These are phyloP conservation scores for Selaginella moellendorffii DNA, from an alignment of 75 land plant genomes.

Conservation along the genomic window DNA sequence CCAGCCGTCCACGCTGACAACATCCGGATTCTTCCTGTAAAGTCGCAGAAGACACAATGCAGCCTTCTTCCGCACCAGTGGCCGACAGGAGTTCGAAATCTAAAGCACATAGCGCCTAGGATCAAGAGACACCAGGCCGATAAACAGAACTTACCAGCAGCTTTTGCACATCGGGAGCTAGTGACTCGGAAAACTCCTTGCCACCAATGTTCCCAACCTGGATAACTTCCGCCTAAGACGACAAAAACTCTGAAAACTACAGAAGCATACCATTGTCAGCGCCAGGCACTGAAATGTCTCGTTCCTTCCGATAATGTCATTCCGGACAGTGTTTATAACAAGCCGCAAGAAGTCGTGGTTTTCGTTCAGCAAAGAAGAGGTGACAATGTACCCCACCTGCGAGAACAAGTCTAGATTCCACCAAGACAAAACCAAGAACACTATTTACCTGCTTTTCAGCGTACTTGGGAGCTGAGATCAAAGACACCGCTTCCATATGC, in stretches of 20 bases:
- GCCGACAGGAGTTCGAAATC: conserved; percentile 89
- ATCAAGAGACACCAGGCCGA: not conserved
- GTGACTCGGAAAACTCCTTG: conserved; percentile 89
- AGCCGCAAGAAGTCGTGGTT: conserved; percentile 93
- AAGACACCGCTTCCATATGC: conserved; percentile 91
- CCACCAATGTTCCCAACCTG: conserved; percentile 99
- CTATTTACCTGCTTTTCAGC: conserved; percentile 86
- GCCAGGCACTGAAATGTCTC: conserved; percentile 97
- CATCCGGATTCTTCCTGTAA: conserved; percentile 93
- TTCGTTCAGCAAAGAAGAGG: conserved; percentile 91
- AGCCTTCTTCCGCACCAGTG: conserved; percentile 93
- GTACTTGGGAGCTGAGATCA: conserved; percentile 97
- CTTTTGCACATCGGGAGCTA: conserved; percentile 96
- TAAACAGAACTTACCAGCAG: conserved; percentile 51
- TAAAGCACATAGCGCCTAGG: conserved; percentile 15
- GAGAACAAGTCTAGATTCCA: conserved; percentile 1
- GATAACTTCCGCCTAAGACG: not conserved
- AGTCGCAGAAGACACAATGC: conserved; percentile 88
- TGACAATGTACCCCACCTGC: conserved; percentile 98
- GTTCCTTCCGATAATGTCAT: conserved; percentile 97
- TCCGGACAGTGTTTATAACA: conserved; percentile 92
- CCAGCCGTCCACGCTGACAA: conserved; percentile 99
- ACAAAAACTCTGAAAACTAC: not conserved
- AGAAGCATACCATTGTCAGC: conserved; percentile 70
- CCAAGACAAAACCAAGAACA: conserved; percentile 3